Conservation (phyloP, 2,329 filamentous ascomycete genomes). For the Fusarium sp. region DNA sequence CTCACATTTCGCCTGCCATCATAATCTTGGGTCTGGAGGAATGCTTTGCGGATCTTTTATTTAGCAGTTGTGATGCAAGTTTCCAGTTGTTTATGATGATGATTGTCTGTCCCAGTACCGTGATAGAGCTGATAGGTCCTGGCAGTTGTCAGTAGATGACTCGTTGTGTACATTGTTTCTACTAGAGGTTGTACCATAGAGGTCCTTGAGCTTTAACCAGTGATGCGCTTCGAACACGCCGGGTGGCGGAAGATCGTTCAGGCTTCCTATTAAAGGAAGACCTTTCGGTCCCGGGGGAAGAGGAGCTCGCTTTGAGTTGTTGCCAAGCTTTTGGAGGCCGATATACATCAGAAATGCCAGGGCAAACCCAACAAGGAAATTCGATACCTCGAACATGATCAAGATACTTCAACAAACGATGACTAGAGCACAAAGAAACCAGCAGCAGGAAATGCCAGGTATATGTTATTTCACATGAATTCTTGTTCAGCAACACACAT, state of each 20-base stretch:
- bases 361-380: background rate
- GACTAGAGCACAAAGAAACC: no score
- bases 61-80: constrained; percentile 52
- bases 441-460: accelerated
- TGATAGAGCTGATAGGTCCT: constrained; percentile 46
- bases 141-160: background rate
- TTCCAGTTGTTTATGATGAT: constrained; percentile 53
- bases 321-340: background rate
- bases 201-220: constrained; percentile 33
- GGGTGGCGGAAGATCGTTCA: constrained; percentile 21
- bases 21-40: constrained; percentile 26
- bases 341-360: background rate
- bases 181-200: constrained; percentile 12
- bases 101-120: constrained; percentile 53
- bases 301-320: background rate
- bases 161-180: no score
- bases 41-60: constrained; percentile 24
- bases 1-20: constrained; percentile 30
- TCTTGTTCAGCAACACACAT: background rate
- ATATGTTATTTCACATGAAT: background rate
- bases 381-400: background rate
- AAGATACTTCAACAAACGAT: no score
- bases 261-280: constrained; percentile 24
- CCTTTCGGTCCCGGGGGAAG: constrained; percentile 33
- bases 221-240: constrained; percentile 23